Evolutionary conservation across 305 asterid genomes (phyloP), one percentile per base, ranked within the genome.

Genomic region (Fraxinus nigra): DNA sequence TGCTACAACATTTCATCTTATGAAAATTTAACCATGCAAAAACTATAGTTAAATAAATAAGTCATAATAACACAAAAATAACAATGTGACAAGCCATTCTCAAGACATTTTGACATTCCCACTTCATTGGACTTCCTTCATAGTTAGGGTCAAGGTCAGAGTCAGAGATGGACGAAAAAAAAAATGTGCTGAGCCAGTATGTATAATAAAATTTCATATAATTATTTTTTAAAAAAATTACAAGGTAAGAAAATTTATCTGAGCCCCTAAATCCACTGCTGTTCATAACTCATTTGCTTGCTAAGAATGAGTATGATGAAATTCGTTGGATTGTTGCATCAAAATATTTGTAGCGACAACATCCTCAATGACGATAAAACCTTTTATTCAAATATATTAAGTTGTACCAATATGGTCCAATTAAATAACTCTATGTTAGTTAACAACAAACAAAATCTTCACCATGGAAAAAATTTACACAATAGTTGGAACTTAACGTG

Each of bases 1-100:
- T 14, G n/a, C 56, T 13, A 8, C 56, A 46, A 13, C 1, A 46
- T 46, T 46, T 46, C 56, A 3, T 46, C 56, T 46, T 13, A 13
- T 13, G 56, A 14, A 46, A 46, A 46, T 46, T 13, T 46, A 46
- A 46, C 56, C 56, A 46, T 46, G 18, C 16, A 46, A 13, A 46
- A 46, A 46, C 56, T 13, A n/a, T 38, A 10, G 51, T 40, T 40
- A 40, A 9, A 40, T 40, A 40, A 40, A 40, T 40, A 40, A 1
- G 51, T 10, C 51, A 9, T 40, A 40, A 40, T 9, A 40, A 46
- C 18, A 46, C 97, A 37, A 38, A 38, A 38, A 38, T 38, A 38
- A 59, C 56, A 46, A 46, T 13, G 18, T 46, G 18, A 46, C 56
- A 46, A 46, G 56, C 56, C 18, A 46, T 13, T 46, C 18, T 46